Percentiles rank a stretch among this genome's conserved stretches.
These are phyloP conservation scores for Yamadazyma blattariae DNA, from an alignment of 1,139 yeast species.

Conservation along the genomic window DNA sequence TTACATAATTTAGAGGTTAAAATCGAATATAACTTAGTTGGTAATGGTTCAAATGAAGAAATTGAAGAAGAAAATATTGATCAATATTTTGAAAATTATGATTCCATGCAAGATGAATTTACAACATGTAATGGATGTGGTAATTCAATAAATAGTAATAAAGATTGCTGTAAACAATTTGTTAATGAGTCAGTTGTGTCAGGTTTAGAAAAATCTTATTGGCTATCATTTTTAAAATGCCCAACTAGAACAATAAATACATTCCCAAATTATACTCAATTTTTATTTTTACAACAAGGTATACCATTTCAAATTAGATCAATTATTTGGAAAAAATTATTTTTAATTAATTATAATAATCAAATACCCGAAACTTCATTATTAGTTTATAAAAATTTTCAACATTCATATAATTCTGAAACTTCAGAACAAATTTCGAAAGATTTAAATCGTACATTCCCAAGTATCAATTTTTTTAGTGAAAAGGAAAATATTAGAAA, in stretches of 20 bases:
- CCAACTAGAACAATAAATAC: constrained; percentile 46
- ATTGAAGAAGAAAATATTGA: constrained; percentile 8
- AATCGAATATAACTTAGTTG: constrained; percentile 21
- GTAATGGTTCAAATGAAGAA: constrained; percentile 6
- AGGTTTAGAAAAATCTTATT: constrained; percentile 37
- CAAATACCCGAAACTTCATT: constrained; percentile 35
- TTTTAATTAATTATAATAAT: constrained; percentile 26
- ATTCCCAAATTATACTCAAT: constrained; percentile 46
- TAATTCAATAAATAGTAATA: constrained; percentile 6
- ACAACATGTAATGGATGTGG: constrained; percentile 29
- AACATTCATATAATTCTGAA: constrained; percentile 41
- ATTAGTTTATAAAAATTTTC: constrained; percentile 39
- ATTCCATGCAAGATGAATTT: constrained; percentile 32
- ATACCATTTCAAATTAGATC: constrained; percentile 38
- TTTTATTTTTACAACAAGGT: constrained; percentile 39
- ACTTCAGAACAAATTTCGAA: constrained; percentile 55
- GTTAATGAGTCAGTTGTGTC: constrained; percentile 17
- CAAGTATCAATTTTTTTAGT: constrained; percentile 51
- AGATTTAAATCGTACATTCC: constrained; percentile 65
- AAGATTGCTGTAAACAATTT: constrained; percentile 11
- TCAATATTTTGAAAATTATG: constrained; percentile 20
- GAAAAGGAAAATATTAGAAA: constrained; percentile 39
- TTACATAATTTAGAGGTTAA: constrained; percentile 30
- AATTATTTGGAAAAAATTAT: constrained; percentile 35
- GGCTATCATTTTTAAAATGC: constrained; percentile 45